These are phyloP conservation scores for Trichocomaceae sp. DNA, from an alignment of 2,329 filamentous ascomycete genomes.

Conservation along the genomic window DNA sequence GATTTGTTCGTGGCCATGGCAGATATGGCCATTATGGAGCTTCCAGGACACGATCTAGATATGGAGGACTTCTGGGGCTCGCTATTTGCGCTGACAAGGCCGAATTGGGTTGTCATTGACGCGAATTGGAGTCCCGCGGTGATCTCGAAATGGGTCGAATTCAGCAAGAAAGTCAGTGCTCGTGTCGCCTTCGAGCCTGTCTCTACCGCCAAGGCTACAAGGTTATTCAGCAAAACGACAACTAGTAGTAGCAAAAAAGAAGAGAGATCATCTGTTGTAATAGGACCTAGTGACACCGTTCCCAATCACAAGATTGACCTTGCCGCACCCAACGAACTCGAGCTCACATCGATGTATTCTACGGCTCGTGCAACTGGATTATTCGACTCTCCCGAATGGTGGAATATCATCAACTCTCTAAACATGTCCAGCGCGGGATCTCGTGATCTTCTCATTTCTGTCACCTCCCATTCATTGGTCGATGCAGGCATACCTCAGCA, in stretches of 20 bases:
- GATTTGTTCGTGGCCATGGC: slow-evolving; percentile 90
- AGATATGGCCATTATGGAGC: slow-evolving; percentile 78
- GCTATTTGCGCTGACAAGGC: slow-evolving; percentile 50
- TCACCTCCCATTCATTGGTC: slow-evolving; percentile 63
- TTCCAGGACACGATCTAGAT: slow-evolving; percentile 33
- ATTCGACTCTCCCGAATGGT: slow-evolving; percentile 69
- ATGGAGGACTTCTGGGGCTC: slow-evolving; percentile 55
- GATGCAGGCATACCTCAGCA: slow-evolving; percentile 79
- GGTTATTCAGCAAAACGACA: slow-evolving; percentile 51
- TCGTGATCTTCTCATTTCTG: slow-evolving; percentile 61
- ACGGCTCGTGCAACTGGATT: slow-evolving; percentile 61
- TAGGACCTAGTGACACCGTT: slow-evolving; percentile 42
- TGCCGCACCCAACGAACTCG: slow-evolving; percentile 74
- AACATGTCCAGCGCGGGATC: slow-evolving; percentile 63
- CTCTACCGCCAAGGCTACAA: slow-evolving; percentile 67
- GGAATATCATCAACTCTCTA: slow-evolving; percentile 68
- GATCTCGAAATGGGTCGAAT: slow-evolving; percentile 61
- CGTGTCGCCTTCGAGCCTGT: slow-evolving; percentile 82
- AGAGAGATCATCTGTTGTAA: slow-evolving; percentile 20
- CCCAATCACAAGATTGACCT: slow-evolving; percentile 62
- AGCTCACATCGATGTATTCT: slow-evolving; percentile 71
- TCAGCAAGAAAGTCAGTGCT: slow-evolving; percentile 51
- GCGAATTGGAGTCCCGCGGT: slow-evolving; percentile 71
- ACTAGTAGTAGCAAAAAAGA: too few species aligned
- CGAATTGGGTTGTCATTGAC: slow-evolving; percentile 77